These are phyloP conservation scores for Microbotryum silenes-acaulis DNA, from an alignment of 1,284 basidiomycete genomes.

Conservation along the genomic window DNA sequence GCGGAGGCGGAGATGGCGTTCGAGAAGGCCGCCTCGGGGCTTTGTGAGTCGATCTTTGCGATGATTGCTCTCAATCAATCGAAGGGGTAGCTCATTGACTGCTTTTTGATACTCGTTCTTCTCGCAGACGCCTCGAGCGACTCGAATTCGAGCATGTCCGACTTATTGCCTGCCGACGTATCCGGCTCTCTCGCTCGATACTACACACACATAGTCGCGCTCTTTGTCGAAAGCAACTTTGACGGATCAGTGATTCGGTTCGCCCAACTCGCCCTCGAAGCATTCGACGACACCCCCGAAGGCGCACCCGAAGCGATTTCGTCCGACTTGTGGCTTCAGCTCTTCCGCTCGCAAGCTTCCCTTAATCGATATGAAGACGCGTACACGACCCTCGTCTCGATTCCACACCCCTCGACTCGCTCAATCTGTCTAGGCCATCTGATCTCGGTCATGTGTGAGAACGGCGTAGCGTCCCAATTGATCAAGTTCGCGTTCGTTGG, in stretches of 20 bases:
- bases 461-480: constrained; percentile 67
- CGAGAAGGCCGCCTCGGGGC: constrained; percentile 65
- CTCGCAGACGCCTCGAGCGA: neutral
- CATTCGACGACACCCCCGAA: constrained; percentile 12
- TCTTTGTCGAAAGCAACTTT: constrained; percentile 58
- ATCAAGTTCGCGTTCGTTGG: constrained; percentile 80
- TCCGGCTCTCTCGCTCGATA: constrained; percentile 43
- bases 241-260: constrained; percentile 62
- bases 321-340: constrained; percentile 59
- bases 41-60: constrained; percentile 52
- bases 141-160: constrained; percentile 3
- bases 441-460: constrained; percentile 88
- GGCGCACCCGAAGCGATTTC: constrained; percentile 11
- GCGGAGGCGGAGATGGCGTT: constrained; percentile 66
- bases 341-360: constrained; percentile 69
- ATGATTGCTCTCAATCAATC: neutral
- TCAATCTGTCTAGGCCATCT: constrained; percentile 69
- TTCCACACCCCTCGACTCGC: constrained; percentile 15
- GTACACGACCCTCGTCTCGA: constrained; percentile 59
- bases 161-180: constrained; percentile 8
- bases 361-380: constrained; percentile 73
- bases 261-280: constrained; percentile 45
- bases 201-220: constrained; percentile 63
- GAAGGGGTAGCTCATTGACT: neutral
- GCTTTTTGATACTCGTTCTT: neutral